Conservation (phyloP, 805 yeast genomes). For the Kluyveromyces siamensis region DNA sequence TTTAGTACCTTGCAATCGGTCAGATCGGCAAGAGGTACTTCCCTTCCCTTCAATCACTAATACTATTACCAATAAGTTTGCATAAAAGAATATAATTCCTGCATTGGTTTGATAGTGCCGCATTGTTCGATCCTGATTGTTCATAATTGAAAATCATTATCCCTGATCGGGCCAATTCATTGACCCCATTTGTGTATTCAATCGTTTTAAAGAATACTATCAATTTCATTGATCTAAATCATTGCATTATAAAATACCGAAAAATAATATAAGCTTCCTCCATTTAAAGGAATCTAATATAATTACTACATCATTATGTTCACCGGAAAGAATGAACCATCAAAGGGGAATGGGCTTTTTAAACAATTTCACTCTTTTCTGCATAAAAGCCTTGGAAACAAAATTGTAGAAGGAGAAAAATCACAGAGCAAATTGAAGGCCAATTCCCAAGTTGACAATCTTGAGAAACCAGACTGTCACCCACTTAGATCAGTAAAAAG, state of each 20-base stretch:
- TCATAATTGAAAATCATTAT: too few species aligned
- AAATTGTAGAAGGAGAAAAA: background rate
- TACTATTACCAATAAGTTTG: background rate
- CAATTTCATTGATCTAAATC: background rate
- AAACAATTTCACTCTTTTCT: constrained; percentile 1
- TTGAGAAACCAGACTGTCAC: too few species aligned
- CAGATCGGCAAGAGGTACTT: background rate
- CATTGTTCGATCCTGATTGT: background rate
- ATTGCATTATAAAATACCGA: background rate
- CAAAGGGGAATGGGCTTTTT: background rate
- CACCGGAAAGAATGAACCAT: background rate
- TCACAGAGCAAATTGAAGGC: background rate
- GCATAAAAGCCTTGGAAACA: background rate
- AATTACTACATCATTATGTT: background rate
- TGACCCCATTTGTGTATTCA: background rate
- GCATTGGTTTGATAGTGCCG: background rate
- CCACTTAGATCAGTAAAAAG: background rate
- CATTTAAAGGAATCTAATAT: too few species aligned
- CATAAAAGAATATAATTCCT: background rate
- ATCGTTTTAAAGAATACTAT: background rate
- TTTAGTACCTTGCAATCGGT: background rate
- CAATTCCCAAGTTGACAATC: too few species aligned
- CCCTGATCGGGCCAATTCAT: background rate
- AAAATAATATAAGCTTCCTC: too few species aligned
- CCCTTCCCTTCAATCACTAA: background rate